Evolutionary conservation across 2,329 filamentous ascomycete species (phyloP), one percentile per base, ranked within the genome.

Genomic region (Cercospora nicotianae): DNA sequence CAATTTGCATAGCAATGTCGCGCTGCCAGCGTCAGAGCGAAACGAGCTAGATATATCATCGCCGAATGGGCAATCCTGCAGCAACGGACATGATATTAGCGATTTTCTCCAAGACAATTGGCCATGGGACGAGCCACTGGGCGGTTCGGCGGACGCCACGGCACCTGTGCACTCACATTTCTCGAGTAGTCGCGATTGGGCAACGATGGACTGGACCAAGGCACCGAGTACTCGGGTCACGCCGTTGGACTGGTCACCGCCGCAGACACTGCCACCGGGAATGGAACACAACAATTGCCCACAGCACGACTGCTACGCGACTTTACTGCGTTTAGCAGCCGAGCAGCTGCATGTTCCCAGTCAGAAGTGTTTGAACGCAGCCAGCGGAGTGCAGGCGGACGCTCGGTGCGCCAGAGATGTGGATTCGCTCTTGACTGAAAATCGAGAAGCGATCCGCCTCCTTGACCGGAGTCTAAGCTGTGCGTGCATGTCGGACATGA

Each of bases 391-490:
- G 0, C 31, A 60, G 9, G n/a, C 36, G 31, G 36, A 33, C 28
- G 12, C 30, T n/a, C 58, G 36, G 13, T 36, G 30, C 33, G 55
- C 59, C 9, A 67, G 65, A 13, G 64, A 66, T 28, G 48, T 66
- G 45, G 64, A 66, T 33, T 42, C 58, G 8, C 23, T 66, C 5
- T 59, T 66, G 23, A 62, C 51, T 0, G 28, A 23, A 5, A 66
- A 62, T 53, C 64, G 64, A 20, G 64, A 66, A 39, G 64, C 59
- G n/a, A 66, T 62, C 13, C 59, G 48, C n/a, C 53, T 51, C 10
- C 64, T 66, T 16, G 36, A 36, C 6, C 8, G 48, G 23, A 61
- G 48, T 7, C 64, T 66, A 18, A 59, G 42, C 33, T 66, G 64
- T 45, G 36, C 33, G 36, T 66, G 64, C 31, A 55, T 59, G 13